phyloP scores from a whole-genome alignment of 2,329 filamentous ascomycete species.

The Aspergillus ustus region DNA sequence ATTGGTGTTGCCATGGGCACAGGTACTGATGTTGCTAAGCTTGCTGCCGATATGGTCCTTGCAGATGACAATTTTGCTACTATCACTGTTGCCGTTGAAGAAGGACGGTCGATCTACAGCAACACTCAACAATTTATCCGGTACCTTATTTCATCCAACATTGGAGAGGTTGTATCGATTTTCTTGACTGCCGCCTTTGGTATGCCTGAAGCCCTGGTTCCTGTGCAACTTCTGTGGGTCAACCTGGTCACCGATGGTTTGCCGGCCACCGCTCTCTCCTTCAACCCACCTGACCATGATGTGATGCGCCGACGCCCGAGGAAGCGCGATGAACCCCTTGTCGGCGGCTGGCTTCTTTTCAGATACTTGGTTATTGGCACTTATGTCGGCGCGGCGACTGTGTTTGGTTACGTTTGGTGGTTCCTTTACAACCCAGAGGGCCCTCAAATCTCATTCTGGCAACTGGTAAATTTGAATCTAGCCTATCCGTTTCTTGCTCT shows the following conservation, averaged over 20 bases:
- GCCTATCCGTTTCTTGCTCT: conserved; percentile 10
- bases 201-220: conserved; percentile 96
- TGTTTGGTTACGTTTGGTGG: conserved; percentile 99
- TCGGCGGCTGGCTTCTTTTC: conserved; percentile 96
- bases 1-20: conserved; percentile 99
- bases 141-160: conserved; percentile 98
- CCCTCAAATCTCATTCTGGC: conserved; percentile 87
- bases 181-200: conserved; percentile 95
- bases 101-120: conserved; percentile 98
- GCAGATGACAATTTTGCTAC: conserved; percentile 99
- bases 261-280: conserved; percentile 92
- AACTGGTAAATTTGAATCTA: conserved; percentile 62
- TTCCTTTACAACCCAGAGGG: conserved; percentile 95
- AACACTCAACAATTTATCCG: conserved; percentile 99
- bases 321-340: conserved; percentile 89
- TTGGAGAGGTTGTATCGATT: conserved; percentile 98
- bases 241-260: conserved; percentile 98
- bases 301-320: conserved; percentile 93
- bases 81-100: conserved; percentile 93
- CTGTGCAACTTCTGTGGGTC: conserved; percentile 97
- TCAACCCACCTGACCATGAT: conserved; percentile 98
- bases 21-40: conserved; percentile 93
- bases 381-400: conserved; percentile 93
- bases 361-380: conserved; percentile 94
- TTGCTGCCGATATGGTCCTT: conserved; percentile 97